Percentiles rank a stretch among this genome's conserved stretches.
These are phyloP conservation scores for Aspergillus funiculosus DNA, from an alignment of 495 filamentous ascomycete species.

Conservation along the genomic window DNA sequence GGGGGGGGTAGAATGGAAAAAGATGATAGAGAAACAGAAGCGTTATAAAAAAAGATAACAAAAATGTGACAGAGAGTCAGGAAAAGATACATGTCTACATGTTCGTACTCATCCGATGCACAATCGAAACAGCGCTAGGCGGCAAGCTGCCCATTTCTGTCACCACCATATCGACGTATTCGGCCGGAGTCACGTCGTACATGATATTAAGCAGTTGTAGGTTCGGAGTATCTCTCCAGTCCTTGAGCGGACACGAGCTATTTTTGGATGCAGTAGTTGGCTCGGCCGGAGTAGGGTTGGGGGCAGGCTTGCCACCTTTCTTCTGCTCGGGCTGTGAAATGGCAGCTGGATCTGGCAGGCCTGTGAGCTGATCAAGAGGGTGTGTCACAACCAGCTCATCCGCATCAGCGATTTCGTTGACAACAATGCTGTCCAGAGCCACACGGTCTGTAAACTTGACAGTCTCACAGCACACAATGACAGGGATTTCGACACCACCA, in stretches of 20 bases:
- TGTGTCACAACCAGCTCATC: slow-evolving; percentile 51
- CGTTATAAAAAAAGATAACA: not conserved
- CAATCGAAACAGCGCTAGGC: slow-evolving; percentile 67
- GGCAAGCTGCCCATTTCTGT: slow-evolving; percentile 87
- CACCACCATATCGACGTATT: slow-evolving; percentile 80
- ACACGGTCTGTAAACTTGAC: slow-evolving; percentile 94
- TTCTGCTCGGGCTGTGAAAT: slow-evolving; percentile 27
- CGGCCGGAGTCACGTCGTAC: slow-evolving; percentile 91
- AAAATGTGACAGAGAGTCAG: not conserved
- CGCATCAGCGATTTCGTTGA: slow-evolving; percentile 78
- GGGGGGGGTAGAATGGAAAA: not conserved
- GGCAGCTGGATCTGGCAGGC: slow-evolving; percentile 28
- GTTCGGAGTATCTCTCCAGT: slow-evolving; percentile 57
- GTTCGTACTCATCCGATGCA: slow-evolving; percentile 47
- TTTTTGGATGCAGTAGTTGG: slow-evolving; percentile 17
- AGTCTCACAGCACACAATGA: slow-evolving; percentile 88
- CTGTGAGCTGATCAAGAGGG: slow-evolving; percentile 34
- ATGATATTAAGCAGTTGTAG: slow-evolving; percentile 75
- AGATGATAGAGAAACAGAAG: not conserved
- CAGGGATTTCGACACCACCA: slow-evolving; percentile 57
- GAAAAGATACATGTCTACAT: slow-evolving; percentile 20
- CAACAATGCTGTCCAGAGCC: slow-evolving; percentile 82
- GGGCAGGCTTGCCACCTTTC: slow-evolving; percentile 34
- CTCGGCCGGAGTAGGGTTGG: slow-evolving; percentile 21
- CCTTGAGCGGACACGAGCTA: slow-evolving; percentile 37